phyloP scores from a whole-genome alignment of 345 rosid species.

The Eucalyptus urophylla region DNA sequence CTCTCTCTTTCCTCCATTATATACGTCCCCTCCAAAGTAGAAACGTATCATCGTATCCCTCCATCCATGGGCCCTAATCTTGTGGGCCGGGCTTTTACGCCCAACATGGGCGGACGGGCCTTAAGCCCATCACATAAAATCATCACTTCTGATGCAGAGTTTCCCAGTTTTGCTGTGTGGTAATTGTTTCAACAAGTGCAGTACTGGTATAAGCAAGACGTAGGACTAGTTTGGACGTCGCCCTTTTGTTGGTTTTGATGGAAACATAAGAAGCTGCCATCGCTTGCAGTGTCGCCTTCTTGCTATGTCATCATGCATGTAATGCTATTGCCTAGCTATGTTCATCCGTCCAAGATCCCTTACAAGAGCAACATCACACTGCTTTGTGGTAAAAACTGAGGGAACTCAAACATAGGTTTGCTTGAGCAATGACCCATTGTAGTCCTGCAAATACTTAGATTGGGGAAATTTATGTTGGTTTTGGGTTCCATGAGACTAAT shows the following conservation, averaged over 20 bases:
- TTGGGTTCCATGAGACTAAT: conserved; percentile 1
- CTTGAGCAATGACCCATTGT: not conserved
- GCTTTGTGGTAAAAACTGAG: not conserved
- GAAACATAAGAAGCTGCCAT: not conserved
- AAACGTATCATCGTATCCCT: too few relatives aligned
- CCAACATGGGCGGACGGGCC: too few relatives aligned
- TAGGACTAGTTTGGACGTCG: not conserved
- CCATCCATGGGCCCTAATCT: too few relatives aligned
- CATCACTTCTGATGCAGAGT: not conserved
- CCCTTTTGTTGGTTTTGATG: not conserved
- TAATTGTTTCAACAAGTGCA: not conserved
- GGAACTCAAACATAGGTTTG: not conserved
- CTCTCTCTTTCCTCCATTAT: too few relatives aligned
- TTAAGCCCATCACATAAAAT: too few relatives aligned
- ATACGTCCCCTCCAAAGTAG: too few relatives aligned
- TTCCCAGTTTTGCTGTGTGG: not conserved
- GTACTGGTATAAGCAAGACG: not conserved
- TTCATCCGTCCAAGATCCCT: not conserved
- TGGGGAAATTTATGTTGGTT: not conserved
- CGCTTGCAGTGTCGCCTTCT: not conserved
- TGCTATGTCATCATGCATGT: not conserved
- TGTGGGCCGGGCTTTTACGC: too few relatives aligned
- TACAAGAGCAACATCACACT: not conserved
- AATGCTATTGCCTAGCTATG: not conserved
- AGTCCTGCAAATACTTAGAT: not conserved